Evolutionary conservation across 2,329 filamentous ascomycete genomes (phyloP), one percentile per base, ranked within the genome.

Genomic region (Periconia macrospinosa): DNA sequence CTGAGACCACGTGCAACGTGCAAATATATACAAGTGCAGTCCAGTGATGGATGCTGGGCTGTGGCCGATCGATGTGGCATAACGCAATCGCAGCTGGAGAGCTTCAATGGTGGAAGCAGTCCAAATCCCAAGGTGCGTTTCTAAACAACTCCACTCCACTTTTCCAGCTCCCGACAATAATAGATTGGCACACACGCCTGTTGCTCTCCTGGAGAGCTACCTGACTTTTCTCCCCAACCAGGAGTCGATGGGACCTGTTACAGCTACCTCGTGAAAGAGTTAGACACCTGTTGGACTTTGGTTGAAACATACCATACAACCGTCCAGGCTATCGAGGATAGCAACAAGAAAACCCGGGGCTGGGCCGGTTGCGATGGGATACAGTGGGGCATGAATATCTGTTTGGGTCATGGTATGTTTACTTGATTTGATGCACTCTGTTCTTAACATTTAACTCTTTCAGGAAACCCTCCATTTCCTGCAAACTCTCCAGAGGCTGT

Each of bases 331-430:
- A 30, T 58, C 15, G 20, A 47, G 15, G 20, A 45, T 6, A 57
- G 52, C 33, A 59, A 62, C 41, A 59, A 59, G 48, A 51, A 59
- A 1, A 58, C 56, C 2, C 61, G 54, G 58, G 56, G 47, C n/a
- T 63, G 56, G 58, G 50, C 47, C 19, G 56, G 56, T 18, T 63
- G 60, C 46, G n/a, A n/a, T n/a, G n/a, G n/a, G n/a, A n/a, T n/a
- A n/a, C n/a, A n/a, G n/a, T n/a, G n/a, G n/a, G n/a, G n/a, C n/a
- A n/a, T n/a, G n/a, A n/a, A n/a, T n/a, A n/a, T n/a, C n/a, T n/a
- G n/a, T n/a, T n/a, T n/a, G n/a, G n/a, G n/a, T n/a, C n/a, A n/a
- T n/a, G n/a, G n/a, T n/a, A n/a, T n/a, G n/a, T n/a, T n/a, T n/a
- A n/a, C n/a, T n/a, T n/a, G n/a, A n/a, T n/a, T n/a, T n/a, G n/a